A percentile compares a stretch with the other conserved stretches of the same genome.
These are phyloP conservation scores for Fusarium sp. DNA, from an alignment of 2,329 filamentous ascomycete genomes.

Conservation along the genomic window DNA sequence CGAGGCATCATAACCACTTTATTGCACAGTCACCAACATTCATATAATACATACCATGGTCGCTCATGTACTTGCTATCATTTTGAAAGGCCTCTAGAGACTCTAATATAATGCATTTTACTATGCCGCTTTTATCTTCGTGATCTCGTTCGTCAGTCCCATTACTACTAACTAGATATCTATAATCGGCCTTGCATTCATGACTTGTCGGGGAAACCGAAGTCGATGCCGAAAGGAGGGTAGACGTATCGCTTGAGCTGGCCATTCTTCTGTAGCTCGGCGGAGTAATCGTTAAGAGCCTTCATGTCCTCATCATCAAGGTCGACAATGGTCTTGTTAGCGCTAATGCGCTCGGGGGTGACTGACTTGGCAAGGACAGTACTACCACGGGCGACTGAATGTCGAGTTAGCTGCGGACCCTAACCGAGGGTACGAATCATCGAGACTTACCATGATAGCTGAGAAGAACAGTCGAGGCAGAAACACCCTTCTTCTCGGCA, in stretches of 20 bases:
- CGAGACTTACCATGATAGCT: slow-evolving; percentile 74
- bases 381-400: slow-evolving; percentile 71
- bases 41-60: background rate
- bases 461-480: slow-evolving; percentile 71
- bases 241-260: slow-evolving; percentile 73
- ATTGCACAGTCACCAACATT: background rate
- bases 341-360: slow-evolving; percentile 73
- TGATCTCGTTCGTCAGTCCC: background rate
- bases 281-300: slow-evolving; percentile 68
- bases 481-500: slow-evolving; percentile 71
- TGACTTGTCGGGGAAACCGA: slow-evolving; percentile 78
- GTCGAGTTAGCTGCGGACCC: slow-evolving; percentile 14
- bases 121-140: slow-evolving; percentile 10
- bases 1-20: background rate
- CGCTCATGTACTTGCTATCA: background rate
- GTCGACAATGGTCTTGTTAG: slow-evolving; percentile 74
- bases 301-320: slow-evolving; percentile 72
- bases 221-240: slow-evolving; percentile 74
- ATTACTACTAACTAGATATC: background rate
- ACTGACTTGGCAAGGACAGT: slow-evolving; percentile 81
- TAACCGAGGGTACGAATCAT: background rate
- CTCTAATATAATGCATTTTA: slow-evolving; percentile 14
- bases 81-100: slow-evolving; percentile 4
- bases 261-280: slow-evolving; percentile 59
- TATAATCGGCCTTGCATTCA: slow-evolving; percentile 40